Evolutionary conservation across 352 stramenopile species (phyloP), one percentile per base, ranked within the genome.

Genomic region (Phytophthora boehmeriae): DNA sequence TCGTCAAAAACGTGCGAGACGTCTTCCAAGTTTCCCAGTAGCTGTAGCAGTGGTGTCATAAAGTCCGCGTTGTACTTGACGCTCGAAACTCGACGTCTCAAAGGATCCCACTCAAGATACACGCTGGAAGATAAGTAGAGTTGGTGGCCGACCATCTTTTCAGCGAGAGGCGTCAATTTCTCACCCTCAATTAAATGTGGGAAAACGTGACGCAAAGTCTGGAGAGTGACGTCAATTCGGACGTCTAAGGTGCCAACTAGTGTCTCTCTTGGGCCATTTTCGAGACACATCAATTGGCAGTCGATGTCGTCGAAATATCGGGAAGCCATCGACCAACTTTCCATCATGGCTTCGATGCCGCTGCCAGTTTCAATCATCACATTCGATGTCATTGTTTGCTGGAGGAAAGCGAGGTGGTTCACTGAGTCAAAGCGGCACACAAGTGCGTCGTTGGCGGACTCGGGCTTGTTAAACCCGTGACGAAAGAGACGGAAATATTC

Each of bases 1-100:
- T 52, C 30, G 30, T 43, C 30, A 36, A 54, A 43, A 10, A 54
- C 46, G 4, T 32, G 30, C 8, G 6, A 17, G 16, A 54, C 28
- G 17, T 41, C 46, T 17, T 42, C 30, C 30, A 54, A 19, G 27
- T 47, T 53, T 2, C 43, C 54, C 9, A 61, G 43, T 4, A 61
- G 9, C 9, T 38, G 11, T 23, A 61, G 9, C 30, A 61, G 5
- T 6, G 54, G 54, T 5, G 43, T 61, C 16, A 61, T 1, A 42
- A 61, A 39, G 23, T 61, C 43, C 9, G 23, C 28, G 14, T 23
- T 41, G 9, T 39, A 46, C 10, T 54, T 14, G 4, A 61, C 11
- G 11, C 32, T 47, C 8, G 13, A 6, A 3, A 61, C 16, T 16
- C 54, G 30, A 6, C 20, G 11, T 1, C 2, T 25, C 1, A 17